phyloP scores from a whole-genome alignment of 768 basidiomycete genomes.

The Mycena chlorophos region DNA sequence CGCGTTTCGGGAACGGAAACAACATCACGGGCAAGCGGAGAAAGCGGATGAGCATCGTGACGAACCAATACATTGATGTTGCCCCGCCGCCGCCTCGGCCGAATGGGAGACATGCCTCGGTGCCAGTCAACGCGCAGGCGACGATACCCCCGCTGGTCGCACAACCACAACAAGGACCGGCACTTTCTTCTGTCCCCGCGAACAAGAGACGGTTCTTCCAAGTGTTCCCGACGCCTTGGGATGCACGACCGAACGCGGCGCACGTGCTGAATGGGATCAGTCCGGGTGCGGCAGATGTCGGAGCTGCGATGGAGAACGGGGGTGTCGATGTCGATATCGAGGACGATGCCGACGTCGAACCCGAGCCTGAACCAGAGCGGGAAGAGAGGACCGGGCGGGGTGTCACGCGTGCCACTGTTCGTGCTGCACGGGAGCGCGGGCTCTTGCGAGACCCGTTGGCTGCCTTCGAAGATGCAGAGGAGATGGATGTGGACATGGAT shows the following conservation, averaged over 20 bases:
- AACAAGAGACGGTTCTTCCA: constrained; percentile 61
- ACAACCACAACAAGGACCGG: constrained; percentile 1
- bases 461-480: not conserved
- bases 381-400: too few relatives aligned
- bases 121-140: constrained; percentile 9
- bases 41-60: constrained; percentile 71
- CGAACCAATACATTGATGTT: constrained; percentile 57
- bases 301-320: constrained; percentile 6
- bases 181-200: constrained; percentile 20
- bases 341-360: not conserved
- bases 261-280: not conserved
- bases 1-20: not conserved
- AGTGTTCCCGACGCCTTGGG: constrained; percentile 30
- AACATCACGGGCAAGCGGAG: constrained; percentile 16
- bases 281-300: constrained; percentile 4
- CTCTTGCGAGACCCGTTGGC: too few relatives aligned
- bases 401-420: too few relatives aligned
- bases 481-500: constrained; percentile 5
- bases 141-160: not conserved
- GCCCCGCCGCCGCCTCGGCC: constrained; percentile 29
- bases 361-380: not conserved
- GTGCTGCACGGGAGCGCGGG: too few relatives aligned
- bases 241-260: constrained; percentile 4
- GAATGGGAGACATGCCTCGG: not conserved
- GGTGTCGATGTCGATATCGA: not conserved